These are phyloP conservation scores for Parathielavia appendiculata DNA, from an alignment of 495 filamentous ascomycete species.

Conservation along the genomic window DNA sequence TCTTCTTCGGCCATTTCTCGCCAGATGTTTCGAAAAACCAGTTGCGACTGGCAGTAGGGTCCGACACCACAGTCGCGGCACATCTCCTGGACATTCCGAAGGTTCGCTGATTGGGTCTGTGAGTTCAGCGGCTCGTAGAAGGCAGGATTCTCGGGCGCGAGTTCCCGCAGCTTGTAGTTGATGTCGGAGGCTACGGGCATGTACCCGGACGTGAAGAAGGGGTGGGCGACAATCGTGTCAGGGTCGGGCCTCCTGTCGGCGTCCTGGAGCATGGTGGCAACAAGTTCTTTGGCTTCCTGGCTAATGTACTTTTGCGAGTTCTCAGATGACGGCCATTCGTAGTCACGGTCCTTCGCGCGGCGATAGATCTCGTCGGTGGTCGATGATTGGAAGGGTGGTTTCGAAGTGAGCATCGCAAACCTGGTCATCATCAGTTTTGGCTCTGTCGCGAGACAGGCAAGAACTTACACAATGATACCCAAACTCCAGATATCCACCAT, in stretches of 20 bases:
- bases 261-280: slow-evolving; percentile 67
- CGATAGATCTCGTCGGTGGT: slow-evolving; percentile 84
- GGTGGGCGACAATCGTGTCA: slow-evolving; percentile 75
- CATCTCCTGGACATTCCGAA: slow-evolving; percentile 38
- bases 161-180: slow-evolving; percentile 45
- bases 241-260: slow-evolving; percentile 70
- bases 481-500: slow-evolving; percentile 95
- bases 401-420: slow-evolving; percentile 86
- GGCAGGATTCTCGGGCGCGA: slow-evolving; percentile 39
- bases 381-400: slow-evolving; percentile 80
- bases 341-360: slow-evolving; percentile 63
- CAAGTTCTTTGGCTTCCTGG: slow-evolving; percentile 68
- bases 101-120: slow-evolving; percentile 27
- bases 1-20: slow-evolving; percentile 67
- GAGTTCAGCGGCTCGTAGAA: slow-evolving; percentile 36
- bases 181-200: slow-evolving; percentile 50
- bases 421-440: slow-evolving; percentile 38
- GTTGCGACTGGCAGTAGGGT: slow-evolving; percentile 39
- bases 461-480: slow-evolving; percentile 82
- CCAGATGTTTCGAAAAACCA: slow-evolving; percentile 56
- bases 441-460: not conserved
- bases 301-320: slow-evolving; percentile 48
- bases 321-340: slow-evolving; percentile 65
- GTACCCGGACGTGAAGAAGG: slow-evolving; percentile 67
- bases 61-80: slow-evolving; percentile 46